Conservation (phyloP, 805 yeast species). For the Millerozyma miso region DNA sequence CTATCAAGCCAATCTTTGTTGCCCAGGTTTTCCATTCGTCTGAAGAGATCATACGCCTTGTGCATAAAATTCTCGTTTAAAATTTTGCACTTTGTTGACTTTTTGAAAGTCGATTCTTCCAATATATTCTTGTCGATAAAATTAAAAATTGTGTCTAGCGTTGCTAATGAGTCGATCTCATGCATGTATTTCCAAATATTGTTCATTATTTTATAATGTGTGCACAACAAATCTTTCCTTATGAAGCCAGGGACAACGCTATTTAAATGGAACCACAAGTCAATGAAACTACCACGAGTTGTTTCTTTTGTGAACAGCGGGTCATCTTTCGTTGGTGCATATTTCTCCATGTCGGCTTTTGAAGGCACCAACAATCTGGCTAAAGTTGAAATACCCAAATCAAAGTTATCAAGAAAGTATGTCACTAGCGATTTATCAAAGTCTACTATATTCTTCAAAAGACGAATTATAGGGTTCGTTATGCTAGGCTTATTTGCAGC, state of each 20-base stretch:
- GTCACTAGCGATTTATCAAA: constrained; percentile 49
- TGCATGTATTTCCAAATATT: constrained; percentile 64
- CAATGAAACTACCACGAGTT: constrained; percentile 56
- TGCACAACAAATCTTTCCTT: constrained; percentile 60
- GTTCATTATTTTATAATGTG: constrained; percentile 51
- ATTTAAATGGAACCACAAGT: constrained; percentile 56
- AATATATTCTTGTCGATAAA: constrained; percentile 51
- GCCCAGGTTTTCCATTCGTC: constrained; percentile 16
- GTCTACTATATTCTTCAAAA: constrained; percentile 49
- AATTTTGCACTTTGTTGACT: constrained; percentile 66
- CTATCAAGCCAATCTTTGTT: constrained; percentile 33
- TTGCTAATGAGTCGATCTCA: constrained; percentile 46
- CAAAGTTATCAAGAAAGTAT: constrained; percentile 62
- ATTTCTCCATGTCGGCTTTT: constrained; percentile 40
- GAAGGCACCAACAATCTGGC: constrained; percentile 59
- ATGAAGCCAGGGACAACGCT: constrained; percentile 46
- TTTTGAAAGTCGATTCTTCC: constrained; percentile 56
- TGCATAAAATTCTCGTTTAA: constrained; percentile 73
- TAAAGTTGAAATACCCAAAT: constrained; percentile 56
- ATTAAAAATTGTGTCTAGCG: constrained; percentile 36
- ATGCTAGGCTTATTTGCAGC: constrained; percentile 52
- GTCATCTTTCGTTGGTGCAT: constrained; percentile 27
- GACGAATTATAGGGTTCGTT: constrained; percentile 58
- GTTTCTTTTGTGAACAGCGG: constrained; percentile 24
- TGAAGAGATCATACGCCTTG: constrained; percentile 50